Evolutionary conservation across 179 eudicot genomes (phyloP).

Genomic region (Spergularia azorica): DNA sequence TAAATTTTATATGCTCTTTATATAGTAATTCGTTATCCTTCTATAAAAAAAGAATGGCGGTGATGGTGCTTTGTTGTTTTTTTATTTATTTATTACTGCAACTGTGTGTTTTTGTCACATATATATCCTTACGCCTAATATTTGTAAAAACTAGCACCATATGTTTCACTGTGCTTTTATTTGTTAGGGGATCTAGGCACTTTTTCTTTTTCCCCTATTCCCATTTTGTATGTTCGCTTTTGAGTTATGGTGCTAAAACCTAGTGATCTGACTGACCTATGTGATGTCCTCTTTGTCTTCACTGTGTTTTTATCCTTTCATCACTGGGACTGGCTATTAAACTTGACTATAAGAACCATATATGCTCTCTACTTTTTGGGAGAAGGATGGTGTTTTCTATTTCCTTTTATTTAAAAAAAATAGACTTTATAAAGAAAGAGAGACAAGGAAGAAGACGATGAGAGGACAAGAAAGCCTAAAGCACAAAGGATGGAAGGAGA

Average conservation of each 20-base stretch:
- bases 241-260: neutral
- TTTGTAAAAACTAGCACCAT: neutral
- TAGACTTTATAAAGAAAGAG: too few relatives aligned
- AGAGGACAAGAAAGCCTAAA: too few relatives aligned
- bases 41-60: neutral
- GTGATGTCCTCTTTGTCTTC: too few relatives aligned
- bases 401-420: too few relatives aligned
- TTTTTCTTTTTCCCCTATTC: neutral
- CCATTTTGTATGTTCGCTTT: neutral
- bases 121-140: neutral
- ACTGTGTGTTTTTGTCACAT: neutral
- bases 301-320: neutral
- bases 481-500: too few relatives aligned
- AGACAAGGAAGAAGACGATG: too few relatives aligned
- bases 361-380: neutral
- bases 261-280: neutral
- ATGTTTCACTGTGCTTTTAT: neutral
- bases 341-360: neutral
- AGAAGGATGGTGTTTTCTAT: neutral
- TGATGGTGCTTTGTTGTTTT: too few relatives aligned
- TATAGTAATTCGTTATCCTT: too few relatives aligned
- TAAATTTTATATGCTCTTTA: too few relatives aligned
- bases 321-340: neutral
- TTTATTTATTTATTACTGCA: neutral
- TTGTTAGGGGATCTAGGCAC: constrained; percentile 5